Conservation (phyloP, 2,329 filamentous ascomycete genomes). For the Ceratocystis destructans region DNA sequence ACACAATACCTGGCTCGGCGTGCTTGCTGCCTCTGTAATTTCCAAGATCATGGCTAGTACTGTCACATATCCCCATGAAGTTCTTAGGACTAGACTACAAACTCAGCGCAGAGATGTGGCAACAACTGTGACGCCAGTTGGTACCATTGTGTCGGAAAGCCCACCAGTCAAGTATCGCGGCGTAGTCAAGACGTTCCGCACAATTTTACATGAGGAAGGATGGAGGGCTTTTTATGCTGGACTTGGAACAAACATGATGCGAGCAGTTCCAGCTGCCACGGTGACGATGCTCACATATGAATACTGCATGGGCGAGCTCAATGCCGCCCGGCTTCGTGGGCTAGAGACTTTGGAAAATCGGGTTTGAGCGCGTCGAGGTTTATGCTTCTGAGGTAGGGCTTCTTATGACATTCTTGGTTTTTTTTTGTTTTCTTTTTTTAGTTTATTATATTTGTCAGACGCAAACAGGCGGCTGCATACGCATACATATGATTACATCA, state of each 20-base stretch:
- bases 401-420: neutral
- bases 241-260: slow-evolving; percentile 94
- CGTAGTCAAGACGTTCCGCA: slow-evolving; percentile 66
- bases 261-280: slow-evolving; percentile 85
- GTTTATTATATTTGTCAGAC: neutral
- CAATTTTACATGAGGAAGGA: slow-evolving; percentile 79
- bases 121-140: slow-evolving; percentile 33
- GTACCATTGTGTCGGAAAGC: slow-evolving; percentile 22
- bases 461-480: neutral
- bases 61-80: slow-evolving; percentile 93
- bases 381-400: neutral
- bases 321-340: slow-evolving; percentile 15
- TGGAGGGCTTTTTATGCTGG: slow-evolving; percentile 96
- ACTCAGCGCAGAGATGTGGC: slow-evolving; percentile 68
- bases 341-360: slow-evolving; percentile 2
- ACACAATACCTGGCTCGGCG: slow-evolving; percentile 57
- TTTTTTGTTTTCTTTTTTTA: neutral
- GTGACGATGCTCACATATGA: slow-evolving; percentile 98
- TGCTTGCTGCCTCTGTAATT: slow-evolving; percentile 75
- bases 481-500: neutral
- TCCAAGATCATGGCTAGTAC: slow-evolving; percentile 92
- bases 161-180: slow-evolving; percentile 52
- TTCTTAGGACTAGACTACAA: slow-evolving; percentile 82
- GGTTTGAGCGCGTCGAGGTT: neutral
- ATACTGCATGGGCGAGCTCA: slow-evolving; percentile 47